These are phyloP conservation scores for Hymenoscyphus repandus DNA, from an alignment of 2,329 filamentous ascomycete genomes.

Conservation along the genomic window DNA sequence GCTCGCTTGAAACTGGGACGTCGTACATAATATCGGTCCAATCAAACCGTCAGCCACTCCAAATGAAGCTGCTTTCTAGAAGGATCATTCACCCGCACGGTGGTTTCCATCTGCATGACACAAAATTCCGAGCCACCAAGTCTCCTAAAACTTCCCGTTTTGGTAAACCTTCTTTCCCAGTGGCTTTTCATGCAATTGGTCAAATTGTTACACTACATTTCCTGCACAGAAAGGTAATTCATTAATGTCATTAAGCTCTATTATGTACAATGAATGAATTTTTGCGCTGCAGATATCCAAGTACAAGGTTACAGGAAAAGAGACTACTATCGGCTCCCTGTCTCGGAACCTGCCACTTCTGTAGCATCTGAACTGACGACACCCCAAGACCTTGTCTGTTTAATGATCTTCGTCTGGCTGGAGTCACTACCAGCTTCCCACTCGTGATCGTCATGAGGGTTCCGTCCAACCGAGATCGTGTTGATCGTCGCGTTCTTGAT, in stretches of 20 bases:
- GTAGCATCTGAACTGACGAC: background rate
- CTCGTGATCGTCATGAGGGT: background rate
- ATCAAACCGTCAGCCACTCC: background rate
- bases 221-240: too few species aligned
- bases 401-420: background rate
- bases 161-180: too few species aligned
- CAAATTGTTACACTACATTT: too few species aligned
- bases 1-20: background rate
- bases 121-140: background rate
- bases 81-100: background rate
- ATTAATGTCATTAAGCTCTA: background rate
- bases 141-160: too few species aligned
- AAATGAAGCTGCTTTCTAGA: background rate
- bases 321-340: background rate
- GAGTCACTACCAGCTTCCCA: background rate
- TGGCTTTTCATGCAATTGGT: too few species aligned
- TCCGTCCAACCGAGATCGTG: background rate
- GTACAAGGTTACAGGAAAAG: too few species aligned
- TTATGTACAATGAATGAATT: background rate
- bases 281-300: background rate
- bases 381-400: background rate
- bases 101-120: background rate
- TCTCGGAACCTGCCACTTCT: background rate
- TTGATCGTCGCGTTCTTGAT: background rate
- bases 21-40: background rate